Evolutionary conservation across 129 eudicot species (phyloP), one percentile per base, ranked within the genome.

Genomic region (carrot (Daucus carota)): DNA sequence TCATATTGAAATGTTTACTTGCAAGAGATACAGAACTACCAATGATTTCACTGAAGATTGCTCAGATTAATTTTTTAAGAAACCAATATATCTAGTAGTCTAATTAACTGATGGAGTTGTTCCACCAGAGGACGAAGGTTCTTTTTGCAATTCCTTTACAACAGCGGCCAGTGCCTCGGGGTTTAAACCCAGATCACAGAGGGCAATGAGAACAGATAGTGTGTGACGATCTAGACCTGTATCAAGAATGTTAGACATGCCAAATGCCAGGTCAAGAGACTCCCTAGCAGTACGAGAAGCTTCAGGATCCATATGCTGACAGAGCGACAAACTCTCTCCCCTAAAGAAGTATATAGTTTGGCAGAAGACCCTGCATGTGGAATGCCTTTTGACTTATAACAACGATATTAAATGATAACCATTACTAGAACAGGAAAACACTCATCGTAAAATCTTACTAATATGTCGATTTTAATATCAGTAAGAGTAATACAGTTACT

Each of bases 141-240:
- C 87, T 14, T 63, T 47, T 9, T 75, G 81, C 18, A 87, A 83
- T 86, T 88, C 92, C 83, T 83, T 88, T 48, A 88, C 83, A 22
- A 88, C 81, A 66, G 88, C 86, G 59, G 88, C 90, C 47, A 88
- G 78, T 1, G 90, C 70, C 76, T 88, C 92, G 1, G 92, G 90
- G 62, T 85, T 88, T 45, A 88, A 34, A 13, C 88, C 92, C 50
- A 77, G 22, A 26, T 86, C 86, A 47, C 92, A 85, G 6, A 88
- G 88, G 18, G 92, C 81, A 44, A 88, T 80, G 24, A 88, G 85
- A 75, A 83, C 75, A 13, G 92, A 88, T 6, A 88, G 86, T 4
- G 90, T 85, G 82, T 85, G 86, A 33, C 90, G 88, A 75, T 88
- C 92, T 18, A 88, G 77, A 1, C 90, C 90, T 6, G 90, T 88